Conservation (phyloP, 2,329 filamentous ascomycete genomes). For the Scedosporium dehoogii region DNA sequence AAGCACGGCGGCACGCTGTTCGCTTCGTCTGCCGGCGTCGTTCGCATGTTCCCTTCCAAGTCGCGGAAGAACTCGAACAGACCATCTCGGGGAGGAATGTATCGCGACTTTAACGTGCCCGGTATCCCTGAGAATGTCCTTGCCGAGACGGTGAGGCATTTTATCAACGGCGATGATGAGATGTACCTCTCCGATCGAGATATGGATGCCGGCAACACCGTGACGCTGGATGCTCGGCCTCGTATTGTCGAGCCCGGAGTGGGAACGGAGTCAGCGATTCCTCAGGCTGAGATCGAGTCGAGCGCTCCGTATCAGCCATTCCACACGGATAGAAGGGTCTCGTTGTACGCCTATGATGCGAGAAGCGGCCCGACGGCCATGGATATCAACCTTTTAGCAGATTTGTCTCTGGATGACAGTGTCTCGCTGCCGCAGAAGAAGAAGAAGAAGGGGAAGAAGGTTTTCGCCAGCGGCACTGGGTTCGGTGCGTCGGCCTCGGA, state of each 20-base stretch:
- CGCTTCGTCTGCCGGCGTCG: conserved; percentile 53
- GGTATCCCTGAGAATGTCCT: conserved; percentile 49
- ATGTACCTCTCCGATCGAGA: conserved; percentile 43
- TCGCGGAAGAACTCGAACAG: conserved; percentile 43
- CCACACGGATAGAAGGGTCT: conserved; percentile 79
- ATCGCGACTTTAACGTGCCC: conserved; percentile 59
- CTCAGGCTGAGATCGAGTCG: conserved; percentile 83
- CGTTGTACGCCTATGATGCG: conserved; percentile 55
- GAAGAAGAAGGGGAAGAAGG: conserved; percentile 20
- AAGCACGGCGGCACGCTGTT: conserved; percentile 50
- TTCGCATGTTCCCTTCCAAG: conserved; percentile 56
- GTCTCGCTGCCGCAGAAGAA: conserved; percentile 24
- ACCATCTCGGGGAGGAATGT: conserved; percentile 44
- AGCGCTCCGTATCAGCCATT: conserved; percentile 94
- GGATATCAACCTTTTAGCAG: conserved; percentile 19
- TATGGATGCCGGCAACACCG: conserved; percentile 42
- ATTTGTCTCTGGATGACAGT: conserved; percentile 30
- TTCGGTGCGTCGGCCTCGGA: conserved; percentile 8
- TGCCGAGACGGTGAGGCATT: conserved; percentile 43
- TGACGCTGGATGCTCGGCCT: conserved; percentile 36
- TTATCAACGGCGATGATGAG: conserved; percentile 38
- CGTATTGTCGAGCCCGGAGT: conserved; percentile 25
- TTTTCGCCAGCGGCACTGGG: conserved; percentile 9
- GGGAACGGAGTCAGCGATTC: conserved; percentile 53
- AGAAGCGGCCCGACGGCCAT: conserved; percentile 12